Evolutionary conservation across 805 yeast genomes (phyloP).

Genomic region (Metschnikowia matae): DNA sequence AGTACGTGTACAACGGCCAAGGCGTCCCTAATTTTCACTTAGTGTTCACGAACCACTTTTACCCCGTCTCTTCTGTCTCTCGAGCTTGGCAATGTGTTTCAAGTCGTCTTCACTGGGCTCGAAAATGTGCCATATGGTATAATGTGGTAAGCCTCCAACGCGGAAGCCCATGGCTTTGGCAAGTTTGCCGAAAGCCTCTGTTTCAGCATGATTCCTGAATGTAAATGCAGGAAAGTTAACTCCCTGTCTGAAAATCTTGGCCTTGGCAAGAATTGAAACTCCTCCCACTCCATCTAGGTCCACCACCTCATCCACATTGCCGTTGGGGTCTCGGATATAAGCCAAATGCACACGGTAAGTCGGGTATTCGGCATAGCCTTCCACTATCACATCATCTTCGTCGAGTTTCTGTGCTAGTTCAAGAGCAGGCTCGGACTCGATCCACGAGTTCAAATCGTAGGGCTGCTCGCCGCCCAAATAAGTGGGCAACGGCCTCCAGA

Average conservation of each 20-base stretch:
- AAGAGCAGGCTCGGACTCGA: slow-evolving; percentile 76
- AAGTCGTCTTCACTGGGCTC: slow-evolving; percentile 87
- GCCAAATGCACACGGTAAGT: slow-evolving; percentile 84
- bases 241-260: slow-evolving; percentile 70
- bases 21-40: background rate
- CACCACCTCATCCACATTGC: slow-evolving; percentile 59
- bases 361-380: slow-evolving; percentile 83
- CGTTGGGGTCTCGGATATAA: slow-evolving; percentile 58
- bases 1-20: background rate
- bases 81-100: slow-evolving; percentile 62
- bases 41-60: slow-evolving; percentile 7
- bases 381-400: slow-evolving; percentile 84
- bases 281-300: slow-evolving; percentile 86
- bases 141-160: slow-evolving; percentile 88
- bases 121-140: slow-evolving; percentile 85
- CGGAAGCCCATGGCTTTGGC: slow-evolving; percentile 71
- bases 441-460: slow-evolving; percentile 95
- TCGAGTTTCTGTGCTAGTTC: slow-evolving; percentile 59
- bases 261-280: slow-evolving; percentile 73
- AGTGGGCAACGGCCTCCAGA: slow-evolving; percentile 95
- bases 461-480: slow-evolving; percentile 91
- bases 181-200: slow-evolving; percentile 85
- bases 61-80: slow-evolving; percentile 56
- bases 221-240: slow-evolving; percentile 84
- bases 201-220: slow-evolving; percentile 80